A percentile compares a stretch with the other conserved stretches of the same genome.
Conservation (phyloP, 495 filamentous ascomycete genomes). For the Tuber microsphaerosporum region DNA sequence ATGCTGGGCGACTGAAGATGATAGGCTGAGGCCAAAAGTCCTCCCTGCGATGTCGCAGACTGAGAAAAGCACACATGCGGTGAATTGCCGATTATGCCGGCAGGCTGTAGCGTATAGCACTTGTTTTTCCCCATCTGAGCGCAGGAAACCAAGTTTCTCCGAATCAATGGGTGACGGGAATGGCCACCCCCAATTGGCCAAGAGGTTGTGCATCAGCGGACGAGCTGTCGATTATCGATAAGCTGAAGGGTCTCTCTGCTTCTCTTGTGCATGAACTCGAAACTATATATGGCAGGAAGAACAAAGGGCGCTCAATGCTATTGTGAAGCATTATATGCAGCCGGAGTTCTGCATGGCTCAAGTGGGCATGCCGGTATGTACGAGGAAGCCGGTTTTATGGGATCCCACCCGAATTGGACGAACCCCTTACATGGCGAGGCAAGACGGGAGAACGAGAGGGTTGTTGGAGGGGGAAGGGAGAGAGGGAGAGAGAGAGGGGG, state of each 20-base stretch:
- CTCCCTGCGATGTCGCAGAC: background rate
- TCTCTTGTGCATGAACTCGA: background rate
- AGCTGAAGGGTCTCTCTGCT: background rate
- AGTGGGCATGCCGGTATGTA: background rate
- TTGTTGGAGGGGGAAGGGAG: background rate
- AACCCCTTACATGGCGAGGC: background rate
- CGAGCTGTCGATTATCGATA: background rate
- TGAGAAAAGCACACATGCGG: background rate
- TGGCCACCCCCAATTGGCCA: background rate
- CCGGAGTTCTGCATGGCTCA: background rate
- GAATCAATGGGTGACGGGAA: background rate
- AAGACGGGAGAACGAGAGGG: background rate
- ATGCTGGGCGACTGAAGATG: background rate
- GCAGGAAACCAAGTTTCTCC: background rate
- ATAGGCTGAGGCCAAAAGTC: background rate
- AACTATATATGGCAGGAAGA: background rate
- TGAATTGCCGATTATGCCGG: conserved; percentile 1
- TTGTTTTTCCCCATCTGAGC: background rate
- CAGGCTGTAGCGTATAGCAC: background rate
- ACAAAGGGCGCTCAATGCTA: background rate
- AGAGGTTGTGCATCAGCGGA: background rate
- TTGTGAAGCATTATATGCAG: background rate
- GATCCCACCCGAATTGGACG: background rate
- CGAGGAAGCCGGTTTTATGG: background rate
- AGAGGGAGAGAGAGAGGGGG: background rate